Evolutionary conservation across 805 yeast species (phyloP).

Genomic region (Kluyveromyces aestuarii): DNA sequence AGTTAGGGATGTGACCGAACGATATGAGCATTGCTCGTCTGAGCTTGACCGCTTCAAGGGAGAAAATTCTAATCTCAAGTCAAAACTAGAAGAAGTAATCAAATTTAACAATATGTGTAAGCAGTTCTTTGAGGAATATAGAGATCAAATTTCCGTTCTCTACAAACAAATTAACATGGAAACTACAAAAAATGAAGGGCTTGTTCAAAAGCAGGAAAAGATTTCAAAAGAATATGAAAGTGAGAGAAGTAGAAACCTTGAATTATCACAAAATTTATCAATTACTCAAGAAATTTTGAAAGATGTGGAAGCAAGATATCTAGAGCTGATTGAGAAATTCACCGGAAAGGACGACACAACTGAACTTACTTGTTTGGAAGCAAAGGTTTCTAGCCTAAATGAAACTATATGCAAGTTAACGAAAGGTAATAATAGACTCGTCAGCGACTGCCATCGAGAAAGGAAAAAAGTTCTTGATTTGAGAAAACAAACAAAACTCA

Average conservation of each 20-base stretch:
- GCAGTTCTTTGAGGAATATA: constrained; percentile 2
- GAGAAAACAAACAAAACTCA: constrained; percentile 11
- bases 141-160: background rate
- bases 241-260: background rate
- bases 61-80: background rate
- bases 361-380: background rate
- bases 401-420: background rate
- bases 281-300: background rate
- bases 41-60: background rate
- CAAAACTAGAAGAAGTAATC: constrained; percentile 1
- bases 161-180: constrained; percentile 1
- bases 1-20: constrained; percentile 2
- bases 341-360: background rate
- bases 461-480: constrained; percentile 19
- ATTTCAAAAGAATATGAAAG: constrained; percentile 1
- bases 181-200: background rate
- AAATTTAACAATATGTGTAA: constrained; percentile 2
- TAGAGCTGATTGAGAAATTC: background rate
- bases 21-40: background rate
- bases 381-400: background rate
- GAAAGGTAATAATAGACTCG: constrained; percentile 9
- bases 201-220: background rate
- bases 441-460: constrained; percentile 17
- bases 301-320: constrained; percentile 1
- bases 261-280: constrained; percentile 1